A percentile compares a stretch with the other conserved stretches of the same genome.
These are phyloP conservation scores for Phytophthora tentaculata DNA, from an alignment of 352 stramenopile genomes.

Conservation along the genomic window DNA sequence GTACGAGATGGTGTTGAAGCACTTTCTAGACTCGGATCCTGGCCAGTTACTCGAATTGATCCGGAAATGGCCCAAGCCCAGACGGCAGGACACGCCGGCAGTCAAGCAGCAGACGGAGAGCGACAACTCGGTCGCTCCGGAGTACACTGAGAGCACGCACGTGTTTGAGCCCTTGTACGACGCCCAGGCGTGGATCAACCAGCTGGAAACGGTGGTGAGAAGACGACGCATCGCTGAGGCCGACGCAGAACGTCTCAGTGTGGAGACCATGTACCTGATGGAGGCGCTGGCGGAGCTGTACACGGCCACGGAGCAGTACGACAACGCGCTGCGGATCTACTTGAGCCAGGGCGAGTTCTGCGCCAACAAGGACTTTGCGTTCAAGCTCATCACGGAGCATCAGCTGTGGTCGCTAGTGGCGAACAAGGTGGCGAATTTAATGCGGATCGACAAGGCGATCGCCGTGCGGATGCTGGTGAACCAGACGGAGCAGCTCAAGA, in stretches of 20 bases:
- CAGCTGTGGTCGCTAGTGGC: conserved; percentile 81
- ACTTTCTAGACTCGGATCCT: conserved; percentile 84
- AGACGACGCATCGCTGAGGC: conserved; percentile 74
- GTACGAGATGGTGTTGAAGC: conserved; percentile 89
- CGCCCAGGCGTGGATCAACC: conserved; percentile 81
- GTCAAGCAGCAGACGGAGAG: conserved; percentile 25
- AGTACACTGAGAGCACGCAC: conserved; percentile 76
- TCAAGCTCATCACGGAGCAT: conserved; percentile 86
- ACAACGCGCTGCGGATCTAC: conserved; percentile 86
- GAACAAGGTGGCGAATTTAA: conserved; percentile 79
- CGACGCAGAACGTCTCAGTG: conserved; percentile 59
- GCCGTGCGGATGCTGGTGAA: conserved; percentile 83
- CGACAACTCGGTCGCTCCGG: conserved; percentile 47
- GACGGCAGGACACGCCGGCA: conserved; percentile 41
- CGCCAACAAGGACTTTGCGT: conserved; percentile 87
- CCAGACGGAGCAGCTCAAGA: conserved; percentile 83
- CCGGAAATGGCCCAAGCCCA: conserved; percentile 84
- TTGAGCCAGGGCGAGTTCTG: conserved; percentile 84
- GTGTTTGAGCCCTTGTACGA: conserved; percentile 85
- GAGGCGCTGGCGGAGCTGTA: conserved; percentile 85
- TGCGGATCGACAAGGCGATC: conserved; percentile 75
- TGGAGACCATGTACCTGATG: conserved; percentile 86
- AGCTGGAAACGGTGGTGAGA: conserved; percentile 77
- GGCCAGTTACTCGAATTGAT: conserved; percentile 79
- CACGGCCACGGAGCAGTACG: conserved; percentile 81